Evolutionary conservation across 257 asterid genomes (phyloP), one percentile per base, ranked within the genome.

Genomic region (Solanum medicagineum): DNA sequence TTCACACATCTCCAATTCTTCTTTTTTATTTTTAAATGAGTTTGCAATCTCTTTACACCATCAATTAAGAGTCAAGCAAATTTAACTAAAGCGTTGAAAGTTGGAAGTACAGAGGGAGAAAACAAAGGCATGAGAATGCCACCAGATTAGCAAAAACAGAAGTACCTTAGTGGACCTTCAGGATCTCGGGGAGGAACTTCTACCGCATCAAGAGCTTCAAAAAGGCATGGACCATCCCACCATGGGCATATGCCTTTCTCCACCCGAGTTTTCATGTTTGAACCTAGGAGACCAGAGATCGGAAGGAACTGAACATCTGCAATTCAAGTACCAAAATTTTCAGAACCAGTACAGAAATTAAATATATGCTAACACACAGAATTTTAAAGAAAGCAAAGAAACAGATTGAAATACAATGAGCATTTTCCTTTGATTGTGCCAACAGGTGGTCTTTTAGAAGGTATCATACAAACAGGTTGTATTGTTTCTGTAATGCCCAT

Each of bases 301-400:
- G 99, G 98, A 81, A 97, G 97, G 90, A 97, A 97, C 86, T 88
- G 93, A 81, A 97, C 99, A 80, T 95, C 99, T 97, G 93, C 81
- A 90, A 44, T 44, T 69, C 81, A 86, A 44, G 62, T 75, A 68
- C 20, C 73, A 49, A 87, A 10, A 55, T 63, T 57, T 66, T 51
- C 57, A 82, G 56, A 80, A 51, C 73, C 57, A 20, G 62, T 55
- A 53, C 47, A 16, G 82, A 77, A 77, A 77, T 71, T 55, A 75
- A 75, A 8, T 45, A 77, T 77, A 45, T 49, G 62, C 16, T 10
- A 49, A 24, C 57, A 51, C 62, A 15, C 2, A 15, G 63, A 77
- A 8, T 24, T 77, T 51, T 51, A 51, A 77, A 51, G 22, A 24
- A 22, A 22, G 51, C 17, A 69, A 55, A 74, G 16, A 77, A 77